Percentiles rank a stretch among this genome's conserved stretches.
Conservation (phyloP, 768 basidiomycete species). For the Chalciporus chontae region DNA sequence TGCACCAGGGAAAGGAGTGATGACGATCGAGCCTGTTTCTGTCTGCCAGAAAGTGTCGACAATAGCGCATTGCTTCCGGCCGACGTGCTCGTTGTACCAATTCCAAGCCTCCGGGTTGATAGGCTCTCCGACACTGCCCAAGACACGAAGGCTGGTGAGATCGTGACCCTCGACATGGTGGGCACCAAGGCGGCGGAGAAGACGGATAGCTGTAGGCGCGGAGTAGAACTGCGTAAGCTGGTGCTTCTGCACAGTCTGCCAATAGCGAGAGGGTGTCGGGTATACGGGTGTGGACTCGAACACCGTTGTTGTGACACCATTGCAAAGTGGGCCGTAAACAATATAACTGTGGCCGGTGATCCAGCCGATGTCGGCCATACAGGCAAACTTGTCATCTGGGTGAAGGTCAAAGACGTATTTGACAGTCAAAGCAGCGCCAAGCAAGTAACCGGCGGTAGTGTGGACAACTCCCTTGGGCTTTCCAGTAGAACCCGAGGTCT, state of each 20-base stretch:
- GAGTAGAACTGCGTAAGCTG: slow-evolving; percentile 96
- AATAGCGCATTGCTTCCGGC: slow-evolving; percentile 81
- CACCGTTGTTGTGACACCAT: slow-evolving; percentile 79
- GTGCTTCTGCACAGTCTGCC: slow-evolving; percentile 92
- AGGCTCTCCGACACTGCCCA: slow-evolving; percentile 95
- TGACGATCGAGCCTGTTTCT: slow-evolving; percentile 93
- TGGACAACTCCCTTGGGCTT: slow-evolving; percentile 98
- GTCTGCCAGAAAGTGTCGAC: slow-evolving; percentile 99
- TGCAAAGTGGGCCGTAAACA: slow-evolving; percentile 90
- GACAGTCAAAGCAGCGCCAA: slow-evolving; percentile 86
- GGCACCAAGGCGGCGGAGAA: slow-evolving; percentile 80
- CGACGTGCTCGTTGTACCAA: slow-evolving; percentile 97
- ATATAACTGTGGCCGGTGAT: slow-evolving; percentile 98
- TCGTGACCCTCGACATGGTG: slow-evolving; percentile 84
- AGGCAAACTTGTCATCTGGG: slow-evolving; percentile 92
- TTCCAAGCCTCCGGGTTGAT: slow-evolving; percentile 99
- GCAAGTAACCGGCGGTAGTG: slow-evolving; percentile 85
- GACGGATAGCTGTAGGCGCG: slow-evolving; percentile 91
- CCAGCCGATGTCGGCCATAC: slow-evolving; percentile 99
- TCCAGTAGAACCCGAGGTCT: slow-evolving; percentile 94
- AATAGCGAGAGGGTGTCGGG: slow-evolving; percentile 94
- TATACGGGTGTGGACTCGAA: slow-evolving; percentile 98
- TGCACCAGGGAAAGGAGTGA: slow-evolving; percentile 95
- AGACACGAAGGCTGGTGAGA: slow-evolving; percentile 75
- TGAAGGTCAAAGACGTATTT: slow-evolving; percentile 99